Percentiles rank a stretch among this genome's conserved stretches.
Conservation (phyloP, 768 basidiomycete genomes). For the Mycena rebaudengoi region DNA sequence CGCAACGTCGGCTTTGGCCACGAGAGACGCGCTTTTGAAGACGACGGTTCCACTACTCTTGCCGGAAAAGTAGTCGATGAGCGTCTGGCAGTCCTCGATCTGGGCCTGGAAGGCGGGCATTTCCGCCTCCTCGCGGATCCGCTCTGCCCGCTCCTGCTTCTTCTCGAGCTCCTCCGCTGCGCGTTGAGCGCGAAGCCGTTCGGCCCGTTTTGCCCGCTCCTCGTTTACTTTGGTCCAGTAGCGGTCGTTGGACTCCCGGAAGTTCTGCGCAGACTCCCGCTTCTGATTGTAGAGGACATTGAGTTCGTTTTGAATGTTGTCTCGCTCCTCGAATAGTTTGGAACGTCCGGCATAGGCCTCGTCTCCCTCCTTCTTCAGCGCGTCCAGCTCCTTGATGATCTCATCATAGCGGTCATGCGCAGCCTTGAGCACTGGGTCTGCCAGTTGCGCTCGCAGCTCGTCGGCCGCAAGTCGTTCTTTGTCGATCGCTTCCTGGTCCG, state of each 20-base stretch:
- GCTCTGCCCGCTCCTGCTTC: conserved; percentile 80
- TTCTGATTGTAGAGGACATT: conserved; percentile 79
- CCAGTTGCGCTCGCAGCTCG: conserved; percentile 81
- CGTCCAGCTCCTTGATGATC: conserved; percentile 87
- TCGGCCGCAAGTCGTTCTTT: conserved; percentile 78
- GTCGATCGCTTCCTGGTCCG: conserved; percentile 83
- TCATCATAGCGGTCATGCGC: conserved; percentile 81
- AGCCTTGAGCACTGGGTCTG: conserved; percentile 90
- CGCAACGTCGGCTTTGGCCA: conserved; percentile 54
- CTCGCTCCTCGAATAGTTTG: conserved; percentile 90
- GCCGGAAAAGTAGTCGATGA: conserved; percentile 85
- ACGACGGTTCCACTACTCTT: conserved; percentile 58
- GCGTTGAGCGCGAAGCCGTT: conserved; percentile 77
- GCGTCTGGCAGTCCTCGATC: conserved; percentile 96
- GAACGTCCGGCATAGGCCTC: conserved; percentile 82
- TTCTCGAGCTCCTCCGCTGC: conserved; percentile 81
- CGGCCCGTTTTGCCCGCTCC: conserved; percentile 85
- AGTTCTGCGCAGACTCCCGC: conserved; percentile 73
- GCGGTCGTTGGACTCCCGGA: conserved; percentile 84
- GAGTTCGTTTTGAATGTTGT: conserved; percentile 71
- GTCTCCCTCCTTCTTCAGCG: conserved; percentile 86
- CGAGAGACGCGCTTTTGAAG: conserved; percentile 50
- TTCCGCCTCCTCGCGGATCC: conserved; percentile 89
- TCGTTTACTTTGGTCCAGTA: conserved; percentile 89
- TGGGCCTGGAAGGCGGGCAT: conserved; percentile 89